Evolutionary conservation across 2,329 filamentous ascomycete species (phyloP), one percentile per base, ranked within the genome.

Genomic region (Fusarium longipes): DNA sequence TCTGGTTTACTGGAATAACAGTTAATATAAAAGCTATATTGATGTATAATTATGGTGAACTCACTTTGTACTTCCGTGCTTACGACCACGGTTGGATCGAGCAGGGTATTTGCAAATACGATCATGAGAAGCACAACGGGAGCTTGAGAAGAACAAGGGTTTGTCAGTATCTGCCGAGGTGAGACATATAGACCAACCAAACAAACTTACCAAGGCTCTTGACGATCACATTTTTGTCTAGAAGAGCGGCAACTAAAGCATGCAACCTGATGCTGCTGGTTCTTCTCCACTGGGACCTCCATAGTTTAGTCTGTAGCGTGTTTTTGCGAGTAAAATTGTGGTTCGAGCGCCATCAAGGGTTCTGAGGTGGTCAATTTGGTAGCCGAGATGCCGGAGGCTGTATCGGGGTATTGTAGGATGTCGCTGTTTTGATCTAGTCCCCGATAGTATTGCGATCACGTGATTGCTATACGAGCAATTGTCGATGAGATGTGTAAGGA

Each of bases 351-450:
- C 25, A 18, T 14, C 25, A 43, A 43, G 25, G 40, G 29, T 47
- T n/a, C 27, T 7, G 9, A 47, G 14, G 39, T 14, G 17, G 50
- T 33, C 8, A 25, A 27, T 17, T 32, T 33, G 39, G 29, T 55
- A 27, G 29, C 24, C 29, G 30, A 17, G 20, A 32, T 35, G 22
- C 15, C 20, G 12, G 20, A 40, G 30, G n/a, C 20, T n/a, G n/a
- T n/a, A 14, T 62, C 57, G 48, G 58, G 20, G 29, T 61, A 44
- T 61, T 61, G 57, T 54, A 42, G 10, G 20, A 25, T 7, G 57
- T 56, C 58, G 57, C 58, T 62, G 24, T 62, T 38, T 62, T 62
- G 57, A 62, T 62, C 57, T 56, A 62, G 40, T 56, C 48, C 30
- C 58, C 58, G 50, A 35, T 4, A 6, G 5, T 4, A 5, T 9